A percentile compares a stretch with the other conserved stretches of the same genome.
Conservation (phyloP, 2,329 filamentous ascomycete genomes). For the Aspergillus sclerotialis region DNA sequence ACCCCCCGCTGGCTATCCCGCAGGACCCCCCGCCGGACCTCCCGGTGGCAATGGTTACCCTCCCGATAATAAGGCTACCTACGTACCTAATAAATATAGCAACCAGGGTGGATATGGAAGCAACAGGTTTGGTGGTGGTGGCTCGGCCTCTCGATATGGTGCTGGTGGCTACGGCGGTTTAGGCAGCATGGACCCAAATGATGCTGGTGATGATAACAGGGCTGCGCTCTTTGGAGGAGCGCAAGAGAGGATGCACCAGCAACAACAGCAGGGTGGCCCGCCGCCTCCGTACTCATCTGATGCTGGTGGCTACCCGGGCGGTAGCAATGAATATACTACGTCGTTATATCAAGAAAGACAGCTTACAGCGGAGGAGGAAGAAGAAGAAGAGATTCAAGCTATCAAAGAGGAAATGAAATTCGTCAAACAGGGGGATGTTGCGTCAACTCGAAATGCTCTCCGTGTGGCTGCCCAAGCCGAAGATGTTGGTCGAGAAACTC, state of each 20-base stretch:
- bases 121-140: constrained; percentile 43
- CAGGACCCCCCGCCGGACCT: constrained; percentile 15
- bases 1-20: constrained; percentile 13
- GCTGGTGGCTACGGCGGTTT: constrained; percentile 51
- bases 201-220: constrained; percentile 48
- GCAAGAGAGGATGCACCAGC: constrained; percentile 42
- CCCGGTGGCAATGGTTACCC: constrained; percentile 22
- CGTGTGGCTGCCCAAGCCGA: constrained; percentile 62
- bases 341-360: constrained; percentile 60
- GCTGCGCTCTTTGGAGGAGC: constrained; percentile 56
- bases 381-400: constrained; percentile 64
- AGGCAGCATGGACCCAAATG: constrained; percentile 43
- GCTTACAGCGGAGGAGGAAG: constrained; percentile 73
- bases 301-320: constrained; percentile 23
- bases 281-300: constrained; percentile 21
- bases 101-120: constrained; percentile 45
- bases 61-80: constrained; percentile 30
- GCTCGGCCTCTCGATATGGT: constrained; percentile 40
- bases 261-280: constrained; percentile 26
- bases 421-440: constrained; percentile 70
- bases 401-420: constrained; percentile 68
- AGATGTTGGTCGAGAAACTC: constrained; percentile 63
- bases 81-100: constrained; percentile 34
- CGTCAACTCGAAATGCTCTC: constrained; percentile 63
- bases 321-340: constrained; percentile 29